Evolutionary conservation across 2,329 filamentous ascomycete species (phyloP).

Genomic region (Hysterium pulicare): DNA sequence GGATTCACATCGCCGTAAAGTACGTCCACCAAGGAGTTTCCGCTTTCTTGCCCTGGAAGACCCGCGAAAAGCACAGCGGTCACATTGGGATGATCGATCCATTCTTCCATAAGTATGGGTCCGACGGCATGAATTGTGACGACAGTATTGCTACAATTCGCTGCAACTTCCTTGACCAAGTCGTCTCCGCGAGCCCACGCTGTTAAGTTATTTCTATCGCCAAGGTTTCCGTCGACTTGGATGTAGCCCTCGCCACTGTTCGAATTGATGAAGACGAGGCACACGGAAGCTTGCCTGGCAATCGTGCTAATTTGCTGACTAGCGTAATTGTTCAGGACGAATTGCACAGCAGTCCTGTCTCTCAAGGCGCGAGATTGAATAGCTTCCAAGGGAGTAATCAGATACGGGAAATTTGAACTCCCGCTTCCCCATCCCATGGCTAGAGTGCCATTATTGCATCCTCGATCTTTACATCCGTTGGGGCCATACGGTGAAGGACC

Average conservation of each 20-base stretch:
- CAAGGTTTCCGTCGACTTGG: no score
- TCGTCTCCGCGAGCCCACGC: no score
- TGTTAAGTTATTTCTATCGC: no score
- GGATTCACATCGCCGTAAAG: conserved; percentile 75
- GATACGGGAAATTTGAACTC: conserved; percentile 27
- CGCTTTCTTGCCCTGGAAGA: conserved; percentile 41
- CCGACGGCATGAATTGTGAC: conserved; percentile 47
- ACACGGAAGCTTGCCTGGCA: conserved; percentile 41
- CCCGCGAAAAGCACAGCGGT: conserved; percentile 43
- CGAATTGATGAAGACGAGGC: conserved; percentile 61
- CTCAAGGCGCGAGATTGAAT: conserved; percentile 12
- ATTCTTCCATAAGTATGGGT: no score
- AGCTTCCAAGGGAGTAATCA: conserved; percentile 32
- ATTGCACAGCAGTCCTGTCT: conserved; percentile 39
- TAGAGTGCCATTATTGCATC: conserved; percentile 38
- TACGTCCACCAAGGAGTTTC: conserved; percentile 39
- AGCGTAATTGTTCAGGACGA: conserved; percentile 44
- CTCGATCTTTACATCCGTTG: no score
- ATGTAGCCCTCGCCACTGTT: no score
- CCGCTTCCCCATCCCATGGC: conserved; percentile 32
- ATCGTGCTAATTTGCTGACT: conserved; percentile 29
- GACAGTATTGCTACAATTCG: conserved; percentile 50
- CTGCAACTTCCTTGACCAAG: conserved; percentile 46
- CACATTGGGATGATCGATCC: conserved; percentile 42
- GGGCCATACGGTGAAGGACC: no score